Base-by-base conservation (phyloP, 805 yeast genomes). In the Nakazawaea holstii region DNA sequence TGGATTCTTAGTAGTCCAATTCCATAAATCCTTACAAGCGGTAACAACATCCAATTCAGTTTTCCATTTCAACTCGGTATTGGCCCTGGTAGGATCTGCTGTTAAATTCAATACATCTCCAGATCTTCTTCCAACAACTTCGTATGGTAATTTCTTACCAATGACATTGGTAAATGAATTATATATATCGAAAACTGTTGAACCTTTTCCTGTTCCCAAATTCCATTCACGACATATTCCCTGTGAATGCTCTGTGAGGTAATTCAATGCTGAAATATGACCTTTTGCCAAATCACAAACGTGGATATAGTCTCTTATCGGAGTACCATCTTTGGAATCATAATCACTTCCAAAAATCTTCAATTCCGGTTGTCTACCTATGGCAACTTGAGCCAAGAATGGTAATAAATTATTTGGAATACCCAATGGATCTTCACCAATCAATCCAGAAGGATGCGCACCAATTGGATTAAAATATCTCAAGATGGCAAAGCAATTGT, bases 391-490 rank as follows among this genome's bases (percentile, higher is more conserved):
- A 2, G 90, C 87, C 59, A 87, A 70, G 60, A 69, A 82, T 4
- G 94, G 94, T 53, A 87, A 69, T 55, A 87, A 66, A 56, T 87
- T 86, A 66, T 84, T 84, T 42, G 95, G 92, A 44, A 80, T 72
- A 11, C 91, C 91, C 51, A 77, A 68, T 6, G 91, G 91, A 60
- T 86, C 91, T 59, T 87, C 95, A 35, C 95, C 95, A 50, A 87
- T 72, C 32, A 79, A 65, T 10, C 94, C 94, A 2, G 88, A 79
- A 3, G 91, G 87, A 60, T 87, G 95, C 14, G 94, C 92, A 35
- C 95, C 95, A 54, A 85, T 84, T 32, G 95, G 94, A 59, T 87
- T 86, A 69, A 85, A 87, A 65, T 86, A 87, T 49, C 94, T 74
- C 57, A 87, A 68, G 43, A 85, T 72, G 4, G 90, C 92, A 35